Conservation (phyloP, 176 grass and related monocot species). For the Themeda triandra region DNA sequence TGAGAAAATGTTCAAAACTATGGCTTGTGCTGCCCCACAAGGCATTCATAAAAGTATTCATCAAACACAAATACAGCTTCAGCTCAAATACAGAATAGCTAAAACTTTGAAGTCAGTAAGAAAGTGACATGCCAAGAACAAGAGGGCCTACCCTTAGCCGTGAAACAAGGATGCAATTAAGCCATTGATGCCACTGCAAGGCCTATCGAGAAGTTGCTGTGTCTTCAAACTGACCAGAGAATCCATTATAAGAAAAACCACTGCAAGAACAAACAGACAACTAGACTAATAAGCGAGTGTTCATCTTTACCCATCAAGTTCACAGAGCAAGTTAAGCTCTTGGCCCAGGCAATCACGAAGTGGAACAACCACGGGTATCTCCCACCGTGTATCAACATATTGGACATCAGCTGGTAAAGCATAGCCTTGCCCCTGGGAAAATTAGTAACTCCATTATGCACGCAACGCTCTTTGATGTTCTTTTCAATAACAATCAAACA, state of each 20-base stretch:
- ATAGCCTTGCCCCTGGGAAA: slow-evolving; percentile 76
- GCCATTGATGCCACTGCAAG: slow-evolving; percentile 66
- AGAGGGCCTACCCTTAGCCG: slow-evolving; percentile 58
- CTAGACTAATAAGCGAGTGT: background rate
- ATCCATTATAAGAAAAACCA: slow-evolving; percentile 14
- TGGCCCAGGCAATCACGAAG: slow-evolving; percentile 68
- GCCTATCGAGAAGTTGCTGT: slow-evolving; percentile 56
- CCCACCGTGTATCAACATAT: slow-evolving; percentile 76
- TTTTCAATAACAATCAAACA: background rate
- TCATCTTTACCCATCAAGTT: slow-evolving; percentile 58
- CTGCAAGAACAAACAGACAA: background rate
- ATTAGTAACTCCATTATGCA: background rate
- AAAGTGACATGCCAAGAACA: background rate
- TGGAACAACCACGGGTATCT: slow-evolving; percentile 78
- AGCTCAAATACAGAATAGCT: background rate
- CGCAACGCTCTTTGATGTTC: background rate
- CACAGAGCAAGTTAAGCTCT: slow-evolving; percentile 69
- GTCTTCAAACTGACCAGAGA: slow-evolving; percentile 63
- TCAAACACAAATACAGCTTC: slow-evolving; percentile 5
- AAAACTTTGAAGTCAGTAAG: background rate
- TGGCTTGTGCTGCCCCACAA: background rate
- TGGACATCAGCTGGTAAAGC: slow-evolving; percentile 96
- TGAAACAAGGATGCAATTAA: slow-evolving; percentile 81
- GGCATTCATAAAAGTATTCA: background rate
- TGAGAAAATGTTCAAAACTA: slow-evolving; percentile 9